Percentiles rank a stretch among this genome's conserved stretches.
Evolutionary conservation across 2,329 filamentous ascomycete species (phyloP).

Genomic region (Chaetomium sp.): DNA sequence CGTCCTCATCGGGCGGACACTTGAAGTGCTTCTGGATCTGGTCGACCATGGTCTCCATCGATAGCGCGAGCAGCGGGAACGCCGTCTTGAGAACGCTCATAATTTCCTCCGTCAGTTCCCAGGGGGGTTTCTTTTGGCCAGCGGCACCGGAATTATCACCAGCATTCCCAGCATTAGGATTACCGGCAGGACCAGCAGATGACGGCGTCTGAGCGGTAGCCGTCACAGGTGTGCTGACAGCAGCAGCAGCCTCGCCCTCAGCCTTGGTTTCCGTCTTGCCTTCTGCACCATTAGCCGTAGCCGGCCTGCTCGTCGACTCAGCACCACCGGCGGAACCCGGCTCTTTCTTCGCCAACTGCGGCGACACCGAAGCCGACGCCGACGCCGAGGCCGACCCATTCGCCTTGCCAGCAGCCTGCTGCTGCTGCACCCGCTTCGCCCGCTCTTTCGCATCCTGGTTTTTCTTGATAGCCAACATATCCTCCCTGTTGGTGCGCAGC

Average conservation of each 20-base stretch:
- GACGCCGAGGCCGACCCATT: conserved; percentile 27
- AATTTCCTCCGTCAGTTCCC: conserved; percentile 95
- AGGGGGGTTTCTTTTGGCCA: conserved; percentile 68
- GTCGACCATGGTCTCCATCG: conserved; percentile 99
- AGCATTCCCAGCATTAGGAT: no score
- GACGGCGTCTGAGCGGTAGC: no score
- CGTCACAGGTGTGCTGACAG: conserved; percentile 15
- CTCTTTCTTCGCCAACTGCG: conserved; percentile 49
- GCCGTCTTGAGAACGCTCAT: conserved; percentile 94
- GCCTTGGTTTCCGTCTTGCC: conserved; percentile 38
- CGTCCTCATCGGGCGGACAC: conserved; percentile 95
- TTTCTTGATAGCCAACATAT: conserved; percentile 89
- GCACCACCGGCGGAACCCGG: conserved; percentile 31
- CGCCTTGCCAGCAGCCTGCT: conserved; percentile 40
- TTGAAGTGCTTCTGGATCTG: conserved; percentile 99
- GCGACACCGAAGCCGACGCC: conserved; percentile 23
- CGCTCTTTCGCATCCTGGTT: conserved; percentile 70
- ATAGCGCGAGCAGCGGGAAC: conserved; percentile 88
- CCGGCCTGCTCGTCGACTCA: conserved; percentile 37
- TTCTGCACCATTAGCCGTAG: conserved; percentile 43
- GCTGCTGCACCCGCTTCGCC: conserved; percentile 39
- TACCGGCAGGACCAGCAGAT: no score
- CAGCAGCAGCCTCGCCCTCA: conserved; percentile 11
- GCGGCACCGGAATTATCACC: conserved; percentile 16
- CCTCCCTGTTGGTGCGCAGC: conserved; percentile 85